Base-by-base conservation (phyloP, 441 rosid genomes). In the Melastoma candidum region DNA sequence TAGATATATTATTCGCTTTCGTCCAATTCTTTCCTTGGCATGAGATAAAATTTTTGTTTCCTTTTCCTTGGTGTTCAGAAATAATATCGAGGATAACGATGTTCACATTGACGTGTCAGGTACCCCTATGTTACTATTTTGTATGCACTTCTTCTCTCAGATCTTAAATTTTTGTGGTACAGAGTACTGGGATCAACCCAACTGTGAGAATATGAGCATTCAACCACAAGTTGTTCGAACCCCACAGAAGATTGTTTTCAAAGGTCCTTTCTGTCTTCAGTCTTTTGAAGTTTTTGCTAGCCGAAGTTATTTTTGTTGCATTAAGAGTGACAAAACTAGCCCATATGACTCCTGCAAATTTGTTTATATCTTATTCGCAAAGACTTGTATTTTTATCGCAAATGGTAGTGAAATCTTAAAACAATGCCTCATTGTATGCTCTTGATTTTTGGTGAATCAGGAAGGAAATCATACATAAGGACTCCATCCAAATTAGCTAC, bases 61-160 rank as follows among this genome's bases (percentile, higher is more conserved):
- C 46, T 60, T n/a, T 51, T 54, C 44, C 53, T 27, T 65, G 71
- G 47, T 62, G 48, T 48, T 61, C 78, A 88, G 95, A 78, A 74
- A 72, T 69, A 61, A 69, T 51, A 27, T 75, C 12, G 85, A 76
- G 63, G 63, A 81, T 11, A 69, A 82, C 1, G 90, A 88, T 68
- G 56, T 75, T 63, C 93, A 81, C 72, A 73, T 88, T 32, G 87
- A 82, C 60, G 53, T 85, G 51, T 77, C 89, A 62, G 96, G 98
- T 92, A 62, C 22, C 8, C 41, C 8, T 36, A 17, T 17, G 22
- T 4, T 9, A 4, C 7, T 17, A 17, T 36, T 36, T 36, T 36
- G 36, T 54, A 53, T 48, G 46, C 22, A 51, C 46, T 36, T 64
- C 45, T 59, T 45, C 54, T 51, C 52, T 59, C 9, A 27, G 10